Evolutionary conservation across 495 filamentous ascomycete species (phyloP), one percentile per base, ranked within the genome.

Genomic region (Astrothelium macrocarpum): DNA sequence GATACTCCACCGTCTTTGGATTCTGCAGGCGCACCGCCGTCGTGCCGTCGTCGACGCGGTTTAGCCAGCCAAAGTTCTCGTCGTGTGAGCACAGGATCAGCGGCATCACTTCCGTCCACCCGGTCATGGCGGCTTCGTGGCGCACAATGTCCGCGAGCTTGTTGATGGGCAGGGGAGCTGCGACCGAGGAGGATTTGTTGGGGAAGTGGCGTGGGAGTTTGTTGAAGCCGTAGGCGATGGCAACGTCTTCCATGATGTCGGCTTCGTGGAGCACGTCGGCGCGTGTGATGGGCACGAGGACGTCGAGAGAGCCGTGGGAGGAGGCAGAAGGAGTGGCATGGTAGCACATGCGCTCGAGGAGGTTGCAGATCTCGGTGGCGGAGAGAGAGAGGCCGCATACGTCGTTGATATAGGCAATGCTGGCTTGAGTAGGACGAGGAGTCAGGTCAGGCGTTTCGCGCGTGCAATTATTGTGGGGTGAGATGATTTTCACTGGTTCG

Each of bases 171-270:
- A 99, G 81, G 11, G 95, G 89, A 69, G 90, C 86, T 59, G 88
- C 94, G 64, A 96, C 85, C 0, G 92, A 94, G 62, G 87, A 86
- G 2, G 88, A 84, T 67, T 88, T 90, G 76, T 84, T 87, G 12
- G 93, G 90, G 76, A 91, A 88, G 9, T 85, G 82, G 18, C 89
- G 85, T 0, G 91, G 90, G 9, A 99, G 87, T 25, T 86, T 86
- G 81, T 99, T 97, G 82, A 95, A 99, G 63, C 94, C 94, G 76
- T 96, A 95, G 20, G 89, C 90, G 64, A 98, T 90, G 20, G 91
- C 94, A 20, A 94, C 85, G 75, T 99, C 94, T 76, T 99, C 94
- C 94, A 99, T 97, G 69, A 99, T 90, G 73, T 99, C 94, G 67
- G 89, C 91, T 74, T 96, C 87, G 75, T 99, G 95, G 23, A 99